Evolutionary conservation across 805 yeast genomes (phyloP).

Genomic region (Torulaspora indica): DNA sequence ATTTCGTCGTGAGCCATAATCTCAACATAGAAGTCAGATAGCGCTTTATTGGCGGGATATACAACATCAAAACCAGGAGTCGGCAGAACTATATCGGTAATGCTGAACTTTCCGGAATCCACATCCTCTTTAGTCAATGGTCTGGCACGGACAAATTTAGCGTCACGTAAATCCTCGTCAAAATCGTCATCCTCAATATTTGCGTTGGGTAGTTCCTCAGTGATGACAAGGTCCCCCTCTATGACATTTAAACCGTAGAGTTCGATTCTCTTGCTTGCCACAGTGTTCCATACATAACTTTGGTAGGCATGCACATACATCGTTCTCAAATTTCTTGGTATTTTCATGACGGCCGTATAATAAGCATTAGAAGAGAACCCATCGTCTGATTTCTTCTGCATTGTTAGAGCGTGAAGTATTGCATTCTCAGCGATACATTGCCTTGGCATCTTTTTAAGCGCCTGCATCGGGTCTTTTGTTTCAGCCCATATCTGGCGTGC

Average conservation of each 20-base stretch:
- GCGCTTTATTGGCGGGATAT: constrained; percentile 67
- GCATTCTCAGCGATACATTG: constrained; percentile 81
- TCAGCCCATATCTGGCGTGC: constrained; percentile 80
- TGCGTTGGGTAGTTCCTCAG: constrained; percentile 24
- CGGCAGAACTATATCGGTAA: constrained; percentile 88
- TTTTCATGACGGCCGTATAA: constrained; percentile 75
- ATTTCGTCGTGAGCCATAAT: constrained; percentile 77
- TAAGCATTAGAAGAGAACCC: constrained; percentile 53
- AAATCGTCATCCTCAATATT: constrained; percentile 46
- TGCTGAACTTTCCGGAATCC: constrained; percentile 50
- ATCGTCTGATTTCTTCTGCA: constrained; percentile 44
- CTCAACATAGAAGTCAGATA: constrained; percentile 58
- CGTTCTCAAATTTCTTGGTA: constrained; percentile 85
- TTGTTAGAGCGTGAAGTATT: constrained; percentile 56
- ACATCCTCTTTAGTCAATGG: constrained; percentile 72
- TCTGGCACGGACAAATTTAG: constrained; percentile 59
- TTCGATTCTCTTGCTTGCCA: constrained; percentile 70
- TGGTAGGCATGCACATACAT: constrained; percentile 98
- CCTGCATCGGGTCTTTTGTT: constrained; percentile 57
- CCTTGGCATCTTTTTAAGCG: constrained; percentile 77
- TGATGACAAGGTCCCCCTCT: constrained; percentile 75
- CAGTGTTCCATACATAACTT: constrained; percentile 89
- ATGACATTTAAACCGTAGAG: constrained; percentile 65
- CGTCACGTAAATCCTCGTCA: constrained; percentile 65
- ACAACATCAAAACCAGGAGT: constrained; percentile 92